phyloP scores from a whole-genome alignment of 352 stramenopile species.

The Aphanomyces cochlioides region DNA sequence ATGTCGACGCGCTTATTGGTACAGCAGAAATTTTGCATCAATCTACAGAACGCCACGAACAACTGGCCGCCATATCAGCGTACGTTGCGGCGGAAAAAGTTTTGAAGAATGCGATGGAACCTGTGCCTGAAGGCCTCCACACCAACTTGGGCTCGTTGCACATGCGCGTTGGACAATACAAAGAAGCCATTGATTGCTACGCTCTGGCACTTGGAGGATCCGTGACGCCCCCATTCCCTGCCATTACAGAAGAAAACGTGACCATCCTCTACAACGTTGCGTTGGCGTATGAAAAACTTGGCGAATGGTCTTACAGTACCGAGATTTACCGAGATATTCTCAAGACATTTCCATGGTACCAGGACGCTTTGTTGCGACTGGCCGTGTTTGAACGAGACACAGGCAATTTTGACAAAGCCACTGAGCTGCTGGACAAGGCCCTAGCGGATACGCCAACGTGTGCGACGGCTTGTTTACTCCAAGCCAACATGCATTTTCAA shows the following conservation, averaged over 20 bases:
- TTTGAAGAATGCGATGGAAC: slow-evolving; percentile 77
- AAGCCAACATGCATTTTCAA: slow-evolving; percentile 95
- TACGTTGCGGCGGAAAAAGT: slow-evolving; percentile 86
- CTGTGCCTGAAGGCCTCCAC: slow-evolving; percentile 78
- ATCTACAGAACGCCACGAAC: slow-evolving; percentile 79
- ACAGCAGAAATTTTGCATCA: slow-evolving; percentile 75
- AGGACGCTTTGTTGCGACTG: slow-evolving; percentile 91
- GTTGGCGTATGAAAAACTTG: slow-evolving; percentile 91
- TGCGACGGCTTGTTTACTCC: slow-evolving; percentile 90
- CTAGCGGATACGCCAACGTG: slow-evolving; percentile 88
- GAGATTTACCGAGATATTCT: slow-evolving; percentile 93
- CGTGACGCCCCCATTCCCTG: slow-evolving; percentile 33
- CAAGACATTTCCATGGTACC: slow-evolving; percentile 90
- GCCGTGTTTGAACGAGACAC: slow-evolving; percentile 92
- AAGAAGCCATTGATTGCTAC: slow-evolving; percentile 91
- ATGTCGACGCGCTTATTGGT: slow-evolving; percentile 78
- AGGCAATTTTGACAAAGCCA: slow-evolving; percentile 84
- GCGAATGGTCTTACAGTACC: slow-evolving; percentile 85
- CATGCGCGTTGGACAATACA: slow-evolving; percentile 80
- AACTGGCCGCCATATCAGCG: slow-evolving; percentile 86
- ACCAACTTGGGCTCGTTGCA: slow-evolving; percentile 81
- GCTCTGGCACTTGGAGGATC: slow-evolving; percentile 49
- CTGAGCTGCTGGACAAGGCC: slow-evolving; percentile 88
- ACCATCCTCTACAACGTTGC: slow-evolving; percentile 96
- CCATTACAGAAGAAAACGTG: slow-evolving; percentile 72